phyloP scores from a whole-genome alignment of 1,284 basidiomycete genomes.

The Anthracocystis walkeri region DNA sequence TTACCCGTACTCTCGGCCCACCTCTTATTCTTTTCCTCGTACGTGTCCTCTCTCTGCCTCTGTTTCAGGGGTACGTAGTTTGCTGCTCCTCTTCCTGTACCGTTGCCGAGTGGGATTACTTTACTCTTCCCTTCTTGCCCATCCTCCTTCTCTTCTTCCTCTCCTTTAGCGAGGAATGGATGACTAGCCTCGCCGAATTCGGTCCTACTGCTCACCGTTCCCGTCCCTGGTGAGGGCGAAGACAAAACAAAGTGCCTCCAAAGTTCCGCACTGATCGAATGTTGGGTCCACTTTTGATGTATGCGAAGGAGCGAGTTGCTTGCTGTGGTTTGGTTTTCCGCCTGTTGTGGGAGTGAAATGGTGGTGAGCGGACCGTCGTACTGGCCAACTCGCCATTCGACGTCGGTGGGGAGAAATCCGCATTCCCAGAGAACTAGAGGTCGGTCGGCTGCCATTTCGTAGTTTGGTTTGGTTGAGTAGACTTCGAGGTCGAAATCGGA shows the following conservation, averaged over 20 bases:
- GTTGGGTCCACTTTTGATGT: slow-evolving; percentile 58
- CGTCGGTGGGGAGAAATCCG: slow-evolving; percentile 77
- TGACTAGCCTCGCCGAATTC: slow-evolving; percentile 18
- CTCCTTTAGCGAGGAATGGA: slow-evolving; percentile 13
- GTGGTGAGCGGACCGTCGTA: slow-evolving; percentile 69
- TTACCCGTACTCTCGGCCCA: slow-evolving; percentile 36
- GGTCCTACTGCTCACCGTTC: slow-evolving; percentile 19
- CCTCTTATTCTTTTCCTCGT: slow-evolving; percentile 33
- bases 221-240: slow-evolving; percentile 6
- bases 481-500: slow-evolving; percentile 25
- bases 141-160: neutral
- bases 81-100: slow-evolving; percentile 23
- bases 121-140: neutral
- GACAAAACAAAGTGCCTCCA: slow-evolving; percentile 61
- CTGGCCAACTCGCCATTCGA: slow-evolving; percentile 80
- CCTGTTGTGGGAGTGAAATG: neutral
- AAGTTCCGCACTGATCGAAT: slow-evolving; percentile 55
- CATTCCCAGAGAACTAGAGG: slow-evolving; percentile 95
- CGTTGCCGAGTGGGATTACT: slow-evolving; percentile 42
- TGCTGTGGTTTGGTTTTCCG: slow-evolving; percentile 16
- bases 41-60: slow-evolving; percentile 36
- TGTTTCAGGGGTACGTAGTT: slow-evolving; percentile 23
- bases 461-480: slow-evolving; percentile 78
- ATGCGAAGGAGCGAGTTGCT: slow-evolving; percentile 17
- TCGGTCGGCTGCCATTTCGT: slow-evolving; percentile 90